Evolutionary conservation across 805 yeast species (phyloP).

Genomic region (Starmerella vaccinii): DNA sequence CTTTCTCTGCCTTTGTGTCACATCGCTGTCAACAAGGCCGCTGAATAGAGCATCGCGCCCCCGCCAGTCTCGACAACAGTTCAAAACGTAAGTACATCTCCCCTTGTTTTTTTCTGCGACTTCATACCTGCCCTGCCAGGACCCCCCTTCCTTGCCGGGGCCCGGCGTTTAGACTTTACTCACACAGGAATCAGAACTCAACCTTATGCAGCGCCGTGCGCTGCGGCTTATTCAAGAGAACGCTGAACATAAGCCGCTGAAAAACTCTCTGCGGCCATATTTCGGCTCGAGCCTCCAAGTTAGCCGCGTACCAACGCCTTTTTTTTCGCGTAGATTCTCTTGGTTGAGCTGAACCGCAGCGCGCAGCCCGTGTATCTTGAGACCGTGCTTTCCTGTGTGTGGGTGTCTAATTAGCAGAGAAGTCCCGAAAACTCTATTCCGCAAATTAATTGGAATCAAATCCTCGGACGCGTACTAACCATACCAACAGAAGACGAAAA

Average conservation of each 20-base stretch:
- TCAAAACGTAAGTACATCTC: slow-evolving; percentile 4
- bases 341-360: too few relatives aligned
- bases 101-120: not conserved
- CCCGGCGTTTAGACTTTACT: not conserved
- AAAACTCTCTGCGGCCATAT: too few relatives aligned
- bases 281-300: too few relatives aligned
- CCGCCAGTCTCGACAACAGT: not conserved
- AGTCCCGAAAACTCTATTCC: slow-evolving; percentile 1
- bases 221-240: not conserved
- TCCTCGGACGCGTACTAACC: slow-evolving; percentile 3
- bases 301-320: too few relatives aligned
- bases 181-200: not conserved
- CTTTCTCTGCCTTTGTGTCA: not conserved
- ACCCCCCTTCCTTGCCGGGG: too few relatives aligned
- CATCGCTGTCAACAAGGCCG: not conserved
- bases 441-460: slow-evolving; percentile 2
- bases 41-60: not conserved
- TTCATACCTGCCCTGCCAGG: not conserved
- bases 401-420: not conserved
- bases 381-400: not conserved
- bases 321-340: too few relatives aligned
- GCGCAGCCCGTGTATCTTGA: not conserved
- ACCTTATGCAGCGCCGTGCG: slow-evolving; percentile 1
- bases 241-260: not conserved
- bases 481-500: not conserved